Evolutionary conservation across 176 grass and related monocot genomes (phyloP).

Genomic region (Oryza coarctata): DNA sequence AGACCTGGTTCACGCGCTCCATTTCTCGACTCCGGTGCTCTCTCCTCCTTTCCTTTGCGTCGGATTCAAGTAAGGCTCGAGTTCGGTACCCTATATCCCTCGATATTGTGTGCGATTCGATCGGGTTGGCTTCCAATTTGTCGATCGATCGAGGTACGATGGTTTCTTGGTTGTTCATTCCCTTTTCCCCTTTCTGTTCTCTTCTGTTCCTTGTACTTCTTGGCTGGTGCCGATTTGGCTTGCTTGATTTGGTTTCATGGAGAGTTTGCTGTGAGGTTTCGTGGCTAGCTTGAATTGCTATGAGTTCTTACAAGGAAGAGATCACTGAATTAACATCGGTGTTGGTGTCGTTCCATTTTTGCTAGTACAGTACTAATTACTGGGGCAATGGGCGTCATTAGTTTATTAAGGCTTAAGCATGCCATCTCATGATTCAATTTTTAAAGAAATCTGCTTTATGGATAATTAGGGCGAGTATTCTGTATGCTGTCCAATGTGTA

Average conservation of each 20-base stretch:
- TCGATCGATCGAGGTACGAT: slow-evolving; percentile 4
- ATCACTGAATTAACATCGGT: neutral
- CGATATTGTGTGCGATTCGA: neutral
- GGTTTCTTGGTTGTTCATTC: neutral
- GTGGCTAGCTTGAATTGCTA: neutral
- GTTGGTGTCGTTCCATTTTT: neutral
- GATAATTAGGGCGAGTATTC: neutral
- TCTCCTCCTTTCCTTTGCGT: neutral
- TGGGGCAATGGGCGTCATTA: neutral
- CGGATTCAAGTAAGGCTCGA: neutral
- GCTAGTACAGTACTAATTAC: neutral
- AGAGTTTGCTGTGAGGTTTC: neutral
- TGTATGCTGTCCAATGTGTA: neutral
- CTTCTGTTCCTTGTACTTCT: neutral
- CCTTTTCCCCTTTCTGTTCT: neutral
- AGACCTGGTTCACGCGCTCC: too few relatives aligned
- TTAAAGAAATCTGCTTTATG: neutral
- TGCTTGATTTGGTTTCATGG: neutral
- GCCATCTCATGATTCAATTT: neutral
- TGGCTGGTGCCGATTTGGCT: neutral
- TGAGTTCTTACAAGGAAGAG: neutral
- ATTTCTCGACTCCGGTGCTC: neutral
- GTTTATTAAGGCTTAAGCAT: neutral
- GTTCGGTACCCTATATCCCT: neutral
- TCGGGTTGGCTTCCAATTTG: neutral